These are phyloP conservation scores for Polyporus tsugae DNA, from an alignment of 1,284 basidiomycete species.

Conservation along the genomic window DNA sequence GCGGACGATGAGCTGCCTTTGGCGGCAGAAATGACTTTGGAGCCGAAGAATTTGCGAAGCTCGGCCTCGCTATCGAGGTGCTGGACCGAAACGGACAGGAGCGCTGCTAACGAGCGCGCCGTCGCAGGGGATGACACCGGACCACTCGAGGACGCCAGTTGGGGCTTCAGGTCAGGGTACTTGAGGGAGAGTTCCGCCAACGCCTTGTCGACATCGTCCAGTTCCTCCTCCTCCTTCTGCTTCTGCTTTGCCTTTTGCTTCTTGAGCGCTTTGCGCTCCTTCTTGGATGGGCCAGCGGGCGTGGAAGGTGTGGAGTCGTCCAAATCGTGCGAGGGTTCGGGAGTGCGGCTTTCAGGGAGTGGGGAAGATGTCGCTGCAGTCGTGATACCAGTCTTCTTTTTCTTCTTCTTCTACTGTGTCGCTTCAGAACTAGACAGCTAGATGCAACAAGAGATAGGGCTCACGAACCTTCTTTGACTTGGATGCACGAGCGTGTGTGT, in stretches of 20 bases:
- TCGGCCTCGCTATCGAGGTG: constrained; percentile 90
- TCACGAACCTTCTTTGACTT: constrained; percentile 57
- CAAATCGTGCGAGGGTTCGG: constrained; percentile 4
- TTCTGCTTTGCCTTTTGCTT: constrained; percentile 68
- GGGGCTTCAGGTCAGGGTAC: constrained; percentile 64
- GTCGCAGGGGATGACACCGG: constrained; percentile 37
- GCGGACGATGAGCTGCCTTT: constrained; percentile 47
- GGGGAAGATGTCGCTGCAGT: constrained; percentile 27
- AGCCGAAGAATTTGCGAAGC: constrained; percentile 91
- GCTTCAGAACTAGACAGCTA: not conserved
- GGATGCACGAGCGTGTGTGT: constrained; percentile 29
- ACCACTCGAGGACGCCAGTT: constrained; percentile 29
- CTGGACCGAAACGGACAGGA: constrained; percentile 79
- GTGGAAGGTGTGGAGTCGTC: constrained; percentile 36
- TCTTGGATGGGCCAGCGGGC: constrained; percentile 37
- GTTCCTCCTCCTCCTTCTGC: constrained; percentile 63
- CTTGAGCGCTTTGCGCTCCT: constrained; percentile 56
- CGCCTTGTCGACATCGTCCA: constrained; percentile 84
- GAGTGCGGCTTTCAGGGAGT: constrained; percentile 8
- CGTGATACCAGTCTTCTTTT: constrained; percentile 48
- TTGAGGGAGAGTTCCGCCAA: constrained; percentile 84
- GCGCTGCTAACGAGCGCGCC: constrained; percentile 51
- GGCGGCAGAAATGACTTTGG: constrained; percentile 78
- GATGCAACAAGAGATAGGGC: constrained; percentile 18
- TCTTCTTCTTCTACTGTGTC: constrained; percentile 50